Percentiles rank a stretch among this genome's conserved stretches.
phyloP scores from a whole-genome alignment of 2,329 filamentous ascomycete species.

The Trichoderma koningii region DNA sequence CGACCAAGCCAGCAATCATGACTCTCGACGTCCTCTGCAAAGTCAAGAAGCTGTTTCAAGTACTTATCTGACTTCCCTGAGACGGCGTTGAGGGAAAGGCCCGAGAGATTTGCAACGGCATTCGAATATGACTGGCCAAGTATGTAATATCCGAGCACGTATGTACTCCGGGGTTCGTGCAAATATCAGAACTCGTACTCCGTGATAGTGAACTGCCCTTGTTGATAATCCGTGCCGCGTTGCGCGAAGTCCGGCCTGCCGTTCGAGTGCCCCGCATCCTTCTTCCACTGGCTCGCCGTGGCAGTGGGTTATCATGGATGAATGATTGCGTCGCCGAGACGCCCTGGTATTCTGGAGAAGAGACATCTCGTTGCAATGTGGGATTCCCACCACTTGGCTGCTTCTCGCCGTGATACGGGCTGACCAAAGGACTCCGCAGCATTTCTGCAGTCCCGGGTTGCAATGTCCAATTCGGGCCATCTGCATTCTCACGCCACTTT shows the following conservation, averaged over 20 bases:
- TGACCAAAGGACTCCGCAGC: not conserved
- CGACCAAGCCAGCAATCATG: not conserved
- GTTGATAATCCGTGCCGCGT: not conserved
- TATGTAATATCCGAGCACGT: not conserved
- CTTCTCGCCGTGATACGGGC: not conserved
- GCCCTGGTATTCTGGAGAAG: not conserved
- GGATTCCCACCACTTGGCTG: not conserved
- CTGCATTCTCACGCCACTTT: conserved; percentile 3
- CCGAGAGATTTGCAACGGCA: not conserved
- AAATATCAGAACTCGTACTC: too few relatives aligned
- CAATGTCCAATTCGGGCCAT: conserved; percentile 2
- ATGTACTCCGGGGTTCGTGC: too few relatives aligned
- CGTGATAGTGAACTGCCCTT: not conserved
- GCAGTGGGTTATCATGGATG: not conserved
- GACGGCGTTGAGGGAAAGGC: not conserved
- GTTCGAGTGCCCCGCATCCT: conserved; percentile 2
- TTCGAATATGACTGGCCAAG: not conserved
- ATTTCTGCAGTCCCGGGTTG: not conserved
- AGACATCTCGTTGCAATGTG: not conserved
- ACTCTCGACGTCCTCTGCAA: not conserved
- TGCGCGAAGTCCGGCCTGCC: not conserved
- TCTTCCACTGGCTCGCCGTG: conserved; percentile 13
- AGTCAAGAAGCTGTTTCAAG: not conserved
- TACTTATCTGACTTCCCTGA: not conserved
- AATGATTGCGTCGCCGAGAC: not conserved